Evolutionary conservation across 306 rosid species (phyloP).

Genomic region (Elaeagnus macrophylla): DNA sequence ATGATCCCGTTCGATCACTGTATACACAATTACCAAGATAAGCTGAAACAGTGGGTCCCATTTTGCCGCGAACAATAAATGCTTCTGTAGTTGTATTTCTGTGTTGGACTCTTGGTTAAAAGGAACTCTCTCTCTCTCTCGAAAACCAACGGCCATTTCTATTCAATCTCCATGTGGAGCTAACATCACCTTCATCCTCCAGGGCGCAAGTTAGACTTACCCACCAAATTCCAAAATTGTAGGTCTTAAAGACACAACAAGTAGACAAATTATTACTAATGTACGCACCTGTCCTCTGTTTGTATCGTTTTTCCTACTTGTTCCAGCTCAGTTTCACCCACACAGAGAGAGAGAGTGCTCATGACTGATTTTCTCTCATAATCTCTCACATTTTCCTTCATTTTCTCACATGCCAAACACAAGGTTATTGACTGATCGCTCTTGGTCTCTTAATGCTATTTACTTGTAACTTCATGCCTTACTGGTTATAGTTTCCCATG

Average conservation of each 20-base stretch:
- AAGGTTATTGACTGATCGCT: not conserved
- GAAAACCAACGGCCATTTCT: conserved; percentile 7
- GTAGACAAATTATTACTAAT: conserved; percentile 10
- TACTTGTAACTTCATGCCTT: not conserved
- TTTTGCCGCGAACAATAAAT: conserved; percentile 13
- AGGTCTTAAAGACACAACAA: not conserved
- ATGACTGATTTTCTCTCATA: not conserved
- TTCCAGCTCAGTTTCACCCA: conserved; percentile 20
- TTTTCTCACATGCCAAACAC: conserved; percentile 25
- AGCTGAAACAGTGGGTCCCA: conserved; percentile 12
- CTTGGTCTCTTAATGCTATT: not conserved
- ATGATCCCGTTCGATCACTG: no score
- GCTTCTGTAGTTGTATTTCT: not conserved
- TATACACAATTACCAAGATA: no score
- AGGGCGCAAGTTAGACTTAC: not conserved
- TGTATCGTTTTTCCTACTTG: not conserved
- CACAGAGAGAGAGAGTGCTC: conserved; percentile 6
- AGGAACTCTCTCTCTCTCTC: conserved; percentile 1
- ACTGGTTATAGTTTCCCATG: not conserved
- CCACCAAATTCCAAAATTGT: not conserved
- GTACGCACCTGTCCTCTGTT: conserved; percentile 15
- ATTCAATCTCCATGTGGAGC: conserved; percentile 7
- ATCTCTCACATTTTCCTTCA: conserved; percentile 14
- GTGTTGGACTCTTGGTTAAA: not conserved
- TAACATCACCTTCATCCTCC: not conserved